Percentiles rank a stretch among this genome's conserved stretches.
These are phyloP conservation scores for Sphagnum contortum DNA, from an alignment of 225 moss, liverwort and hornwort genomes.

Conservation along the genomic window DNA sequence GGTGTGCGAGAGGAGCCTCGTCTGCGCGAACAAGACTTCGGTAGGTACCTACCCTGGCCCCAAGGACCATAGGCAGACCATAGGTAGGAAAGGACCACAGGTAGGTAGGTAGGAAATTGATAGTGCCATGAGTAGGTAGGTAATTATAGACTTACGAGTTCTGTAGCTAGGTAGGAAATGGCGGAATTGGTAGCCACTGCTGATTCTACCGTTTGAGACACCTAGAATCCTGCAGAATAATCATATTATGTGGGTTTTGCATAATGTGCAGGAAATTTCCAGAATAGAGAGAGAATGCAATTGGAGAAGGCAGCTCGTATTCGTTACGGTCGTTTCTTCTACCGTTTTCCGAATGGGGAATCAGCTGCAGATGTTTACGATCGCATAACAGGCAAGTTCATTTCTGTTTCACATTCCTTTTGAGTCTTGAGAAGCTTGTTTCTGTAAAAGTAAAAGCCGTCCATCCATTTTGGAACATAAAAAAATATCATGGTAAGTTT, in stretches of 20 bases:
- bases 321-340: conserved; percentile 50
- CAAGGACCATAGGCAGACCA: too few species aligned
- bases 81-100: too few species aligned
- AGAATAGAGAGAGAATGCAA: conserved; percentile 54
- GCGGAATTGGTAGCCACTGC: background rate
- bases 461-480: too few species aligned
- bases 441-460: too few species aligned
- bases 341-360: conserved; percentile 54
- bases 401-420: too few species aligned
- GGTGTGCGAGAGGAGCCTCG: conserved; percentile 55
- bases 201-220: background rate
- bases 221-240: too few species aligned
- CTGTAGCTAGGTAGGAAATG: too few species aligned
- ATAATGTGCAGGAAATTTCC: conserved; percentile 36
- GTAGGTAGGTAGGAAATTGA: too few species aligned
- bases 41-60: conserved; percentile 7
- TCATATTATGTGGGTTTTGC: background rate
- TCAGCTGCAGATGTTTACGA: conserved; percentile 57
- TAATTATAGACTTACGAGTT: too few species aligned
- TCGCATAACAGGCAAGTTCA: conserved; percentile 47
- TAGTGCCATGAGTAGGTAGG: too few species aligned
- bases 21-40: conserved; percentile 48
- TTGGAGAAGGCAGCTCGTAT: conserved; percentile 47
- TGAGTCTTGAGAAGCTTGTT: too few species aligned
- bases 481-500: too few species aligned